Base-by-base conservation (phyloP, 23 red algal species). In the Cyanidioschyzon merolae region DNA sequence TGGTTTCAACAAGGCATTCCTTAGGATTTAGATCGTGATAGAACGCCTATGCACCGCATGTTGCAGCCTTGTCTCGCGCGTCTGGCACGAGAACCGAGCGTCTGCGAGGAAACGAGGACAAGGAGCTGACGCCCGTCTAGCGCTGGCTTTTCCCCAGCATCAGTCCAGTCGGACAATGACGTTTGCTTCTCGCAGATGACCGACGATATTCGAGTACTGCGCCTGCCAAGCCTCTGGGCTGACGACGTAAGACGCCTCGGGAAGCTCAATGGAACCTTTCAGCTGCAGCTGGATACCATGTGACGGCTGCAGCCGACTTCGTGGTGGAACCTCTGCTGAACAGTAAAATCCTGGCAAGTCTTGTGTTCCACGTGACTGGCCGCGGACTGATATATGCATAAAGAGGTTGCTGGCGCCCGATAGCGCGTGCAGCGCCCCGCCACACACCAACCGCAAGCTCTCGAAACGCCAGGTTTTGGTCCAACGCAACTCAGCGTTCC, bases 251-350 rank as follows among this genome's bases (percentile, higher is more conserved):
- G 63, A 32, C 16, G 32, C 63, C 63, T 71, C 63, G 12, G 63
- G 63, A 7, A 71, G 63, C 63, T 71, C n/a, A 7, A 71, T 35
- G 63, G 63, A 32, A 27, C 63, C 63, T 71, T 71, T 71, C n/a
- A 71, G 63, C 30, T 71, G 63, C 16, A 71, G 32, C 32, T 71
- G 63, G 12, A 27, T 71, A 7, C 63, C 21, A 27, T 27, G n/a
- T 7, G n/a, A 7, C 45, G 7, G 7, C 12, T 54, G 45, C 45
- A 7, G 21, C 21, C 45, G 45, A 54, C 45, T 54, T 21, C 45
- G 45, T 21, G 45, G 45, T 21, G 45, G 45, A 54, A 54, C 45
- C 21, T 54, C 45, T 54, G 45, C 21, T 54, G 45, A 54, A 54
- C 45, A 54, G 21, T 54, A 54, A 54, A 54, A 54, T 21, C 45